These are phyloP conservation scores for Papiliotrema fonsecae DNA, from an alignment of 1,284 basidiomycete species.

Conservation along the genomic window DNA sequence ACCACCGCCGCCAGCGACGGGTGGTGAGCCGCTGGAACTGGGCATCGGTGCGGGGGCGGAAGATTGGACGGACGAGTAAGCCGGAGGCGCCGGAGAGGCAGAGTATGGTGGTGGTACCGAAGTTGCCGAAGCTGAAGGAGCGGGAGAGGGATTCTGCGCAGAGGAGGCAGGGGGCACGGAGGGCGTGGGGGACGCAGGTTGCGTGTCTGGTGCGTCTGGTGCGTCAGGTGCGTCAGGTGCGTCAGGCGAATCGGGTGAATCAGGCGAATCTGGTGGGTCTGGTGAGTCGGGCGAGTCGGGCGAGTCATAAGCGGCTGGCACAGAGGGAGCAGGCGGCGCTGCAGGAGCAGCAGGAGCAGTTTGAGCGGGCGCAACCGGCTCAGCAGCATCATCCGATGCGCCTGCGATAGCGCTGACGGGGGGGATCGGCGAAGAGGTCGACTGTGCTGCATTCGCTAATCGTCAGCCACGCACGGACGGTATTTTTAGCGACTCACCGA, in stretches of 20 bases:
- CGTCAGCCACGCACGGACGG: too few relatives aligned
- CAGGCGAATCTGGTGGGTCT: background rate
- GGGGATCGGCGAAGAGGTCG: too few relatives aligned
- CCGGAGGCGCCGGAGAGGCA: background rate
- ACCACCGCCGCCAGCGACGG: background rate
- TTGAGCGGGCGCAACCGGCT: background rate
- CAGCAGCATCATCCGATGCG: too few relatives aligned
- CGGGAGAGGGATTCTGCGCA: background rate
- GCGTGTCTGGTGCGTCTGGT: background rate
- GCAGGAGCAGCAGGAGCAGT: background rate
- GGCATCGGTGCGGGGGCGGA: background rate
- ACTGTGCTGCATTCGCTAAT: too few relatives aligned
- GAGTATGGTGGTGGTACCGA: background rate
- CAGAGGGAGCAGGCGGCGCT: background rate
- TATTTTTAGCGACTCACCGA: slow-evolving; percentile 13
- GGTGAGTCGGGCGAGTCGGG: too few relatives aligned
- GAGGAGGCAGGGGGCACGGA: background rate
- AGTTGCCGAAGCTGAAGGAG: background rate
- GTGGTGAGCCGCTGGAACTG: background rate
- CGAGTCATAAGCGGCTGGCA: too few relatives aligned
- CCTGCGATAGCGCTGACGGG: too few relatives aligned
- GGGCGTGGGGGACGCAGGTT: background rate
- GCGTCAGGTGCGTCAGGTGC: background rate
- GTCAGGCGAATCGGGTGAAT: background rate
- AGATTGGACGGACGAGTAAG: background rate